These are phyloP conservation scores for Lagenaria siceraria DNA, from an alignment of 306 rosid species.

Conservation along the genomic window DNA sequence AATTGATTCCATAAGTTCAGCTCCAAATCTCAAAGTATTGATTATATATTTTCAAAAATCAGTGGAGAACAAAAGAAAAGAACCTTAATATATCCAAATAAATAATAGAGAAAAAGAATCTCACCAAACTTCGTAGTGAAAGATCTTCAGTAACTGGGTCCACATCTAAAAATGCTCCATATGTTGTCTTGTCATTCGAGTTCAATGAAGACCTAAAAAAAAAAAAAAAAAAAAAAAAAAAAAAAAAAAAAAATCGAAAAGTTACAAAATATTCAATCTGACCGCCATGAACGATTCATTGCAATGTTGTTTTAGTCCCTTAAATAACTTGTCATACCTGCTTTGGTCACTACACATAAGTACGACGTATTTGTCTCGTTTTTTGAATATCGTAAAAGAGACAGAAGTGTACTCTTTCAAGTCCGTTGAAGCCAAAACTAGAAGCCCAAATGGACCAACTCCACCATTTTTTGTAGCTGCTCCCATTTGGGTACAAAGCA, in stretches of 20 bases:
- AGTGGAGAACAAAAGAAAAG: background rate
- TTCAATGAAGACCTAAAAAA: conserved; percentile 45
- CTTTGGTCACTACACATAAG: conserved; percentile 68
- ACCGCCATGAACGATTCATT: background rate
- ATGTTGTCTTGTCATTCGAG: conserved; percentile 36
- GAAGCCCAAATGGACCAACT: conserved; percentile 66
- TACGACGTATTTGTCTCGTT: conserved; percentile 29
- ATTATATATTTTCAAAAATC: background rate
- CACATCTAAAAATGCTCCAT: conserved; percentile 50
- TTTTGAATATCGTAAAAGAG: conserved; percentile 55
- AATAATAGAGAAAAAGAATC: background rate
- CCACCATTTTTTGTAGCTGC: conserved; percentile 28
- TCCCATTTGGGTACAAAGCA: conserved; percentile 37
- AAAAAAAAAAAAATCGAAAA: no score
- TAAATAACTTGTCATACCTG: conserved; percentile 21
- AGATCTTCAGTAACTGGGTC: conserved; percentile 40
- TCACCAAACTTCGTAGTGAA: conserved; percentile 63
- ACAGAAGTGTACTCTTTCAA: conserved; percentile 60
- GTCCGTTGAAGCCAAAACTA: conserved; percentile 41
- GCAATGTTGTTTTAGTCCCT: background rate
- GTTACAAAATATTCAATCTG: background rate
- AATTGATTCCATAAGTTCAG: background rate
- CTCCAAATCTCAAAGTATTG: background rate
- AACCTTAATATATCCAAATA: no score
- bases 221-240: background rate